Conservation (phyloP, 768 basidiomycete genomes). For the Boletellus sp. region DNA sequence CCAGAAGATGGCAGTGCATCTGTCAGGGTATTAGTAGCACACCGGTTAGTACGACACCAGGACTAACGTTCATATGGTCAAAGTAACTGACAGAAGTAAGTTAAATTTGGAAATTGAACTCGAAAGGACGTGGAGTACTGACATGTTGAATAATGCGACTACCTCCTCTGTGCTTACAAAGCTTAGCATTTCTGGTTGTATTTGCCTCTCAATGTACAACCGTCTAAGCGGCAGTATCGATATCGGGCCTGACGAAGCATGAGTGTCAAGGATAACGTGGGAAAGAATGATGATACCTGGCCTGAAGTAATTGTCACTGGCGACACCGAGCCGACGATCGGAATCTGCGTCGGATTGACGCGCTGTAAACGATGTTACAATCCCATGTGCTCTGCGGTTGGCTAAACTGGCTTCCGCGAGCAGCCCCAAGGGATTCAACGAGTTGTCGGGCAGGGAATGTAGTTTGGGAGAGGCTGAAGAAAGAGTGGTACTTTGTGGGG, state of each 20-base stretch:
- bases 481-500: slow-evolving; percentile 18
- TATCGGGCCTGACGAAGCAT: slow-evolving; percentile 63
- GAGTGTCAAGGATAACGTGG: neutral
- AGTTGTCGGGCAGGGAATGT: slow-evolving; percentile 88
- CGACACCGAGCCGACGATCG: slow-evolving; percentile 65
- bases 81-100: slow-evolving; percentile 53
- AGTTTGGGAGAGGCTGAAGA: slow-evolving; percentile 71
- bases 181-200: slow-evolving; percentile 91
- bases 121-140: slow-evolving; percentile 28
- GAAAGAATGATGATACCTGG: slow-evolving; percentile 54
- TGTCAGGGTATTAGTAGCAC: slow-evolving; percentile 28
- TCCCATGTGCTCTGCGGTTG: slow-evolving; percentile 59
- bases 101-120: slow-evolving; percentile 2
- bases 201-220: slow-evolving; percentile 80
- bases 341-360: slow-evolving; percentile 36
- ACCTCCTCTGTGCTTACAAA: slow-evolving; percentile 89
- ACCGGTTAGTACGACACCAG: slow-evolving; percentile 1
- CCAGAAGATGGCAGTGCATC: slow-evolving; percentile 80
- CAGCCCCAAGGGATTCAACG: slow-evolving; percentile 87
- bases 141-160: slow-evolving; percentile 88
- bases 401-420: slow-evolving; percentile 87
- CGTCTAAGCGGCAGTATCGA: slow-evolving; percentile 80
- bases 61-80: slow-evolving; percentile 66
- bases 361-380: slow-evolving; percentile 39
- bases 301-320: slow-evolving; percentile 87